phyloP scores from a whole-genome alignment of 345 rosid species.

The Salix viminalis region DNA sequence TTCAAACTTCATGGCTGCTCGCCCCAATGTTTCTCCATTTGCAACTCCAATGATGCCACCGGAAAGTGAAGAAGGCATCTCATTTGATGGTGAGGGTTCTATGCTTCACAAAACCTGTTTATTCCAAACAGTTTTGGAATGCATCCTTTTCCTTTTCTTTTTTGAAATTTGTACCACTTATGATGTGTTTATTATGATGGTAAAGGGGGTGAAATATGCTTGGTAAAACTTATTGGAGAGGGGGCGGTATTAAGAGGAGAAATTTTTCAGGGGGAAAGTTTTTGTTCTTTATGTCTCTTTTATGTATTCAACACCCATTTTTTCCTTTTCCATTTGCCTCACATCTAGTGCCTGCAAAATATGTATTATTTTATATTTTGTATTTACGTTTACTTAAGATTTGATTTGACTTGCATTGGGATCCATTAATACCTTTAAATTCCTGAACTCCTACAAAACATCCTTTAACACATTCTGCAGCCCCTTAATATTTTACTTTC shows the following conservation, averaged over 20 bases:
- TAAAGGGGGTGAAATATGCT: background rate
- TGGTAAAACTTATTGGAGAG: background rate
- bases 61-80: conserved; percentile 45
- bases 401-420: background rate
- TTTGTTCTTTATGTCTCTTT: background rate
- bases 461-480: background rate
- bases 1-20: conserved; percentile 30
- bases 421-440: background rate
- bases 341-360: background rate
- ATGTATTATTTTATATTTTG: background rate
- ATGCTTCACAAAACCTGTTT: background rate
- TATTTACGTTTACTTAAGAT: background rate
- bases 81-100: conserved; percentile 35
- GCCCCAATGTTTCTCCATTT: conserved; percentile 37
- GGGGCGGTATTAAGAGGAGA: background rate
- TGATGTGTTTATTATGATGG: background rate
- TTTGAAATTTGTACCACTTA: background rate
- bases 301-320: background rate
- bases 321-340: background rate
- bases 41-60: conserved; percentile 34
- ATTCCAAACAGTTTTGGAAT: background rate
- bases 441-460: background rate
- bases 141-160: background rate
- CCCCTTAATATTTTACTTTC: background rate
- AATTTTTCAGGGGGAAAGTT: background rate